Evolutionary conservation across 768 basidiomycete genomes (phyloP), one percentile per base, ranked within the genome.

Genomic region (Lactarius hatsudake): DNA sequence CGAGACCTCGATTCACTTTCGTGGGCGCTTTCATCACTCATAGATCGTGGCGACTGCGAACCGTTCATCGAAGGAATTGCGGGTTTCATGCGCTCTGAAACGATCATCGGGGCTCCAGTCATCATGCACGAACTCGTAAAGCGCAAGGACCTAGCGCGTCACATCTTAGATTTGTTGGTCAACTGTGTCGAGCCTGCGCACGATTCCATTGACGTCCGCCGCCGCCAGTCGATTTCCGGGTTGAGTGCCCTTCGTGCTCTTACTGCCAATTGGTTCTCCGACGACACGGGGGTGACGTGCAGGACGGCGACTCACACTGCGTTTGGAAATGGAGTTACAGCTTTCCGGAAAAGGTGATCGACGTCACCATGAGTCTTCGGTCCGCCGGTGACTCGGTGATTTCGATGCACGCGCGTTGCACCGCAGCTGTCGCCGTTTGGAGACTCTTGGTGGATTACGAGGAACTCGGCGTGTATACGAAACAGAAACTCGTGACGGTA

Each of bases 111-210:
- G 8, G 20, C 63, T 6, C 26, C 26, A 2, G 12, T 56, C 42
- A 64, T 64, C 54, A 59, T 64, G 63, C 55, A 59, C 42, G 56
- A 57, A n/a, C 63, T 64, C 34, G 32, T 62, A 28, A 62, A 62
- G 34, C 61, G 51, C 43, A 62, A 34, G 9, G 51, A 62, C 34
- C 32, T 62, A 13, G 45, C 40, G 30, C 43, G 45, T 6, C 61
- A 62, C 32, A 51, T 62, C 26, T n/a, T 48, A 5, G 26, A 62
- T 1, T 30, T 62, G n/a, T n/a, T 62, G 61, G 61, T 45, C 18
- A 62, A 34, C 40, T 62, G 61, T n/a, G 15, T 62, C 4, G 61
- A 51, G 6, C 61, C 61, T 17, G 61, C 51, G 32, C 51, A 51
- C 20, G n/a, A 62, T 62, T 20, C 48, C 48, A 30, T 26, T 1